These are phyloP conservation scores for Globisporangium apiculatum DNA, from an alignment of 352 stramenopile genomes.

Conservation along the genomic window DNA sequence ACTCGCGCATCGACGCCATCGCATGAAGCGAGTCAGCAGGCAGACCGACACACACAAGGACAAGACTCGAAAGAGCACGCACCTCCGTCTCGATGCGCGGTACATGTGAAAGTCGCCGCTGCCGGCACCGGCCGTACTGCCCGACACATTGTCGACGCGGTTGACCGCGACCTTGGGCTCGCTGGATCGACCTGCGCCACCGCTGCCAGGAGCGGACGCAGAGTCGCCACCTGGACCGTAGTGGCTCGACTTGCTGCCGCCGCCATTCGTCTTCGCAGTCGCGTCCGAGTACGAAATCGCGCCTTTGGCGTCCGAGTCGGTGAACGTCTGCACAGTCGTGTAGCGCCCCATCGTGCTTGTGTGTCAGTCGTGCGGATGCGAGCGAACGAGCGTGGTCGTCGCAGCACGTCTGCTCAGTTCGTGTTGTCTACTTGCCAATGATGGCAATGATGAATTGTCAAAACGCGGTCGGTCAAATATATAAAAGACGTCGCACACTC, in stretches of 20 bases:
- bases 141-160: conserved; percentile 93
- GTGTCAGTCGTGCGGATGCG: neutral
- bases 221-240: conserved; percentile 8
- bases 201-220: conserved; percentile 1
- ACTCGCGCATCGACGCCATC: neutral
- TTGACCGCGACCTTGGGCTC: conserved; percentile 47
- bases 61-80: neutral
- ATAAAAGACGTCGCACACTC: too few relatives aligned
- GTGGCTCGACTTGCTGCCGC: conserved; percentile 9
- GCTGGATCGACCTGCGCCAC: conserved; percentile 10
- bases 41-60: neutral
- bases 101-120: conserved; percentile 98
- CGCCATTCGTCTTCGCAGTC: conserved; percentile 1
- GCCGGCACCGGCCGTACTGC: conserved; percentile 90
- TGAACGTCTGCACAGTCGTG: conserved; percentile 82
- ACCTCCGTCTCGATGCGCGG: conserved; percentile 85
- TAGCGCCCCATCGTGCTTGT: conserved; percentile 49
- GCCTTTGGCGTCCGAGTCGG: conserved; percentile 68
- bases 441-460: neutral
- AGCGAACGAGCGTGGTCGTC: neutral
- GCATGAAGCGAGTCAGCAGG: neutral
- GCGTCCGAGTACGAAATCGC: conserved; percentile 48
- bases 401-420: neutral
- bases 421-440: neutral
- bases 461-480: too few relatives aligned